Evolutionary conservation across 192 early-diverging fungal genomes (phyloP).

Genomic region (Coemansia interrupta): DNA sequence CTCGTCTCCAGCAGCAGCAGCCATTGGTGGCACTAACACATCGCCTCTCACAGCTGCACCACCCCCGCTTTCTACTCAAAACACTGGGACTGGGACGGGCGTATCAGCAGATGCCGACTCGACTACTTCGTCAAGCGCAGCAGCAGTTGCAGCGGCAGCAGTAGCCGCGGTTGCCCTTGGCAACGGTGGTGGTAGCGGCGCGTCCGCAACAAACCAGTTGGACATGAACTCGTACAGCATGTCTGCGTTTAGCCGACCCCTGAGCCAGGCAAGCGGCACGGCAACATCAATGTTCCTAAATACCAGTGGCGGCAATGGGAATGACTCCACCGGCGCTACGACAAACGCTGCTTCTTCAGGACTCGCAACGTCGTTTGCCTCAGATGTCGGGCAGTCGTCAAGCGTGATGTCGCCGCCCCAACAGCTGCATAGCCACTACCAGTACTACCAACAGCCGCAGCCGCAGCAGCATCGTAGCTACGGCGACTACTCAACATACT

Average conservation of each 20-base stretch:
- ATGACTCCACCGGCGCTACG: neutral
- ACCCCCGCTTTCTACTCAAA: neutral
- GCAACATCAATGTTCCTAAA: conserved; percentile 28
- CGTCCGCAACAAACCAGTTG: conserved; percentile 13
- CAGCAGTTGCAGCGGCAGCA: conserved; percentile 13
- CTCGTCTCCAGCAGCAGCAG: conserved; percentile 1
- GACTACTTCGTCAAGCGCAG: conserved; percentile 1
- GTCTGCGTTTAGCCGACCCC: conserved; percentile 48
- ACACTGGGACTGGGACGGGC: neutral
- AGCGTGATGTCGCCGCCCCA: conserved; percentile 17
- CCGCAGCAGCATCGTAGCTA: conserved; percentile 35
- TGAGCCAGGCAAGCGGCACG: conserved; percentile 28
- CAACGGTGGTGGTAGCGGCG: neutral
- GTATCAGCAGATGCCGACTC: conserved; percentile 2
- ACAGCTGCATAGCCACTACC: conserved; percentile 13
- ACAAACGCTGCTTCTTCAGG: neutral
- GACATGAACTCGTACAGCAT: conserved; percentile 46
- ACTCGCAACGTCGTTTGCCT: conserved; percentile 5
- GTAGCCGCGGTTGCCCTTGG: conserved; percentile 5
- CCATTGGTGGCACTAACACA: neutral
- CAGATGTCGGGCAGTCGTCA: conserved; percentile 10
- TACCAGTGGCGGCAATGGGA: conserved; percentile 2
- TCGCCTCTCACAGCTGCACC: conserved; percentile 5
- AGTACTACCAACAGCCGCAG: conserved; percentile 18
- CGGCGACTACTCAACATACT: conserved; percentile 45